phyloP scores from a whole-genome alignment of 208 protist genomes.

The Leishmania aethiopica region DNA sequence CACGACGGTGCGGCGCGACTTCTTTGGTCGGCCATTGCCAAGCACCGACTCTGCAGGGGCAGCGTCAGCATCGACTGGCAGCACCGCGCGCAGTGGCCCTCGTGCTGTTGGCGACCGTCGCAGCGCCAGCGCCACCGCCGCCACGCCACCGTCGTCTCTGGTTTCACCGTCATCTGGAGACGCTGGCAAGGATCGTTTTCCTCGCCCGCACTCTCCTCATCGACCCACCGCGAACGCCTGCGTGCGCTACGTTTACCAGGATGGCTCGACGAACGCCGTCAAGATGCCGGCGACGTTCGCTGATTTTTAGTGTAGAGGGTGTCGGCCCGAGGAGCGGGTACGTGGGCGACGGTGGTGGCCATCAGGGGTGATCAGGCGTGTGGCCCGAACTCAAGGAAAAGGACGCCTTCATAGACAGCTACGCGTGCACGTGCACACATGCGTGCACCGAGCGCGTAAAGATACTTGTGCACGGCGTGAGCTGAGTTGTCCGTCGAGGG shows the following conservation, averaged over 20 bases:
- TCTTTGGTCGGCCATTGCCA: constrained; percentile 68
- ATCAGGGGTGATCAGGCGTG: neutral
- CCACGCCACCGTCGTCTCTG: constrained; percentile 1
- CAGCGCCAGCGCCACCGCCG: neutral
- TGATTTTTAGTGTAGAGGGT: constrained; percentile 53
- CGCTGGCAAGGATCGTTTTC: constrained; percentile 1
- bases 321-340: neutral
- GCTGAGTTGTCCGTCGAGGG: neutral
- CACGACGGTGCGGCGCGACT: constrained; percentile 45
- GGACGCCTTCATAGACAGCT: neutral
- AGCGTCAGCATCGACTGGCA: neutral
- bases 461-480: neutral
- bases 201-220: constrained; percentile 11
- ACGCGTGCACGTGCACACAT: too few species aligned
- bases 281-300: constrained; percentile 66
- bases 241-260: constrained; percentile 73
- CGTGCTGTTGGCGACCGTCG: neutral
- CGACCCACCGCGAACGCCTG: neutral
- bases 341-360: neutral
- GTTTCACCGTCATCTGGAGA: neutral
- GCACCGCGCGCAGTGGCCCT: neutral
- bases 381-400: neutral
- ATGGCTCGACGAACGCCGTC: constrained; percentile 85
- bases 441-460: neutral
- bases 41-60: neutral